phyloP scores from a whole-genome alignment of 768 basidiomycete genomes.

The Xerocomellus amylosporus region DNA sequence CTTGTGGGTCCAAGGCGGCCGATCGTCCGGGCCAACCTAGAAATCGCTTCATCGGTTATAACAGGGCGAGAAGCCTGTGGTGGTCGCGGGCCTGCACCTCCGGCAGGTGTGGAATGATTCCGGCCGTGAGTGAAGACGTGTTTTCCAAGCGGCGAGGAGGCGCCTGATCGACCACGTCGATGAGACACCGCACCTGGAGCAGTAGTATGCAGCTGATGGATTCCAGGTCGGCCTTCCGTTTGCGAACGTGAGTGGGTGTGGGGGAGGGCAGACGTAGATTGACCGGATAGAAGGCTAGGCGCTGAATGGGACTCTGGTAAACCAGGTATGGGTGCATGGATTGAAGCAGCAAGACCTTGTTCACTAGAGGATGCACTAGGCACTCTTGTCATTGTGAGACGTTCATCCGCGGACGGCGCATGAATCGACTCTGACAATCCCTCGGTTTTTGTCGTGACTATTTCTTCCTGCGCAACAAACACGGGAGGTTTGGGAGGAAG shows the following conservation, averaged over 20 bases:
- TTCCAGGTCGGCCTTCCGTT: conserved; percentile 47
- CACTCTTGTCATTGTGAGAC: conserved; percentile 15
- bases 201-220: conserved; percentile 30
- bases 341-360: conserved; percentile 48
- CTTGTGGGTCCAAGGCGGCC: conserved; percentile 34
- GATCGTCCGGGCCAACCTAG: conserved; percentile 61
- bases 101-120: conserved; percentile 60
- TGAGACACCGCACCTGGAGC: conserved; percentile 22
- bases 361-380: conserved; percentile 24
- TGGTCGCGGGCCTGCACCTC: conserved; percentile 38
- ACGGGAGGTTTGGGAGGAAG: conserved; percentile 12
- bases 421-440: conserved; percentile 31
- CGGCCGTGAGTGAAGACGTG: conserved; percentile 42
- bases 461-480: conserved; percentile 10
- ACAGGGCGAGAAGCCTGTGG: conserved; percentile 58
- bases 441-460: conserved; percentile 12
- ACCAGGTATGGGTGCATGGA: conserved; percentile 48
- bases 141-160: conserved; percentile 43
- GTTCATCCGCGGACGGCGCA: conserved; percentile 19
- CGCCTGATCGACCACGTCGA: conserved; percentile 43
- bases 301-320: conserved; percentile 40
- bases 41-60: conserved; percentile 69
- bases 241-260: conserved; percentile 53
- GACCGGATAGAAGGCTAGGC: conserved; percentile 32
- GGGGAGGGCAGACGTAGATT: conserved; percentile 24